Percentiles rank a stretch among this genome's conserved stretches.
Evolutionary conservation across 208 protist species (phyloP).

Genomic region (Vickermania ingenoplastis): DNA sequence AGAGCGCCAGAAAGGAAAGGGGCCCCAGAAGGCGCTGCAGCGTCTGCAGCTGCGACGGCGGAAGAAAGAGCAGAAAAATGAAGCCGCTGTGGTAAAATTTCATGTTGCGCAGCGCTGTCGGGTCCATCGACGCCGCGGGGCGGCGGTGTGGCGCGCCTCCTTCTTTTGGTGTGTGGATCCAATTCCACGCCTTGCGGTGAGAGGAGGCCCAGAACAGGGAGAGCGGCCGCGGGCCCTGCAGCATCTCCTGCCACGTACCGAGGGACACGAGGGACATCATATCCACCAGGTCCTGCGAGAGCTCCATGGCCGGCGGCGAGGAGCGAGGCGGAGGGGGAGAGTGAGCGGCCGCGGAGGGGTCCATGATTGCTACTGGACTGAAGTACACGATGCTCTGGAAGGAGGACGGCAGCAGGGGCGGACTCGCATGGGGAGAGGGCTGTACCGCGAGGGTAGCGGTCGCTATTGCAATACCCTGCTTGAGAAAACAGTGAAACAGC

Average conservation of each 20-base stretch:
- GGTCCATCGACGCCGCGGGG: neutral
- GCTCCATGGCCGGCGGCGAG: too few relatives aligned
- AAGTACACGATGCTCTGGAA: neutral
- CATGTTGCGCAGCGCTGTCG: neutral
- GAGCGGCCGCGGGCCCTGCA: neutral
- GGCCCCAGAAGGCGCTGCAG: slow-evolving; percentile 5
- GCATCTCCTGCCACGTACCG: neutral
- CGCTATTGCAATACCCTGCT: neutral
- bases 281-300: too few relatives aligned
- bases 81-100: slow-evolving; percentile 1
- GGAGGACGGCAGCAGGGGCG: neutral
- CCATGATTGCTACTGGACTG: neutral
- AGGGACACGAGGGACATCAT: neutral
- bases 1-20: slow-evolving; percentile 8
- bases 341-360: too few relatives aligned
- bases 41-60: neutral
- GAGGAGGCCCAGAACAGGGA: neutral
- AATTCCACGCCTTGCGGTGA: neutral
- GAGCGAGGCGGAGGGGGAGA: too few relatives aligned
- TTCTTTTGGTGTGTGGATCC: too few relatives aligned
- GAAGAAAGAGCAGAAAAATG: neutral
- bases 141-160: too few relatives aligned
- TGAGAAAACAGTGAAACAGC: neutral
- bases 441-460: neutral
- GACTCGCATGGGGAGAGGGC: neutral